Conservation (phyloP, 352 stramenopile species). For the Globisporangium spinosum region DNA sequence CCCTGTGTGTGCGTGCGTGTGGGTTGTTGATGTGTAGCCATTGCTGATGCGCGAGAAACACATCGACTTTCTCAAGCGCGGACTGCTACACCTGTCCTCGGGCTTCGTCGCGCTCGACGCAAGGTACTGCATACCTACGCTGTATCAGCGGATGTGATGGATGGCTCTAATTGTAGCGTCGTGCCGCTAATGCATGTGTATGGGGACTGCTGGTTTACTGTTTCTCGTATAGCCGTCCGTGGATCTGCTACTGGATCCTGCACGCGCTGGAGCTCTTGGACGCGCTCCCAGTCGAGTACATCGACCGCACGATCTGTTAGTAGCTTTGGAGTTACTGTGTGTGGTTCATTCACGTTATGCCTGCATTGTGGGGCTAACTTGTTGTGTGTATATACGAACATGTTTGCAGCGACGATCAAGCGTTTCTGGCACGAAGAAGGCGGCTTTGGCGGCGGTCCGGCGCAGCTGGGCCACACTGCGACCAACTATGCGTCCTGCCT, state of each 20-base stretch:
- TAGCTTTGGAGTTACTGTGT: not conserved
- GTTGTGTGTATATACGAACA: not conserved
- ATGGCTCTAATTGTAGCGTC: not conserved
- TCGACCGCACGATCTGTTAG: slow-evolving; percentile 40
- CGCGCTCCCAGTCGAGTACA: slow-evolving; percentile 45
- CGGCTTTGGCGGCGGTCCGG: slow-evolving; percentile 94
- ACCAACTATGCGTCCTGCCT: slow-evolving; percentile 96
- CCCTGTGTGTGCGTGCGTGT: not conserved
- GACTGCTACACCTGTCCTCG: slow-evolving; percentile 59
- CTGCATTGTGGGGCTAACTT: not conserved
- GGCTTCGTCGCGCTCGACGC: slow-evolving; percentile 92
- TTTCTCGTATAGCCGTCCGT: slow-evolving; percentile 79
- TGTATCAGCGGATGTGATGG: not conserved
- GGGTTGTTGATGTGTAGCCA: slow-evolving; percentile 23
- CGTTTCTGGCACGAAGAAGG: slow-evolving; percentile 68
- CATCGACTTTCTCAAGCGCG: slow-evolving; percentile 65
- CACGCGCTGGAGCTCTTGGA: slow-evolving; percentile 94
- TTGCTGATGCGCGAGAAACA: slow-evolving; percentile 86
- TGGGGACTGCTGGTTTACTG: not conserved
- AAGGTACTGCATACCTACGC: slow-evolving; percentile 26
- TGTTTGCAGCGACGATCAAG: slow-evolving; percentile 40
- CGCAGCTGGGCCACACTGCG: slow-evolving; percentile 81
- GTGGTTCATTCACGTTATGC: not conserved
- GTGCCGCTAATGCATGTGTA: not conserved
- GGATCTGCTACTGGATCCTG: slow-evolving; percentile 98